phyloP scores from a whole-genome alignment of 2,329 filamentous ascomycete genomes.

The Pseudogymnoascus destructans region DNA sequence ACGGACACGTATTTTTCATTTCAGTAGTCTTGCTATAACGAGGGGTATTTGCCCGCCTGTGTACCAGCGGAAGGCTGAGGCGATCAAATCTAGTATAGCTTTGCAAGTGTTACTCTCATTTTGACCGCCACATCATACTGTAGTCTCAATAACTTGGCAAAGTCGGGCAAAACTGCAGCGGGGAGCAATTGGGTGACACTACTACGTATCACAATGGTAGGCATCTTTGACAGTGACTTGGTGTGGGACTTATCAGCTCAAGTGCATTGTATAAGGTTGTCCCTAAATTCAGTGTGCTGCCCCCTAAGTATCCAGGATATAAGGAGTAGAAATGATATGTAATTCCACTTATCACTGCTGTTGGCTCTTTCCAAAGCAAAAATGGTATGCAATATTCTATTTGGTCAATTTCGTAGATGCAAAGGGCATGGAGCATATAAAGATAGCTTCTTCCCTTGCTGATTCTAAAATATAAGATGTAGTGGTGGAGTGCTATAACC shows the following conservation, averaged over 20 bases:
- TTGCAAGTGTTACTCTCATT: background rate
- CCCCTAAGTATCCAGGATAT: background rate
- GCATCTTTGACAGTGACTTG: background rate
- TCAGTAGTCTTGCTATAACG: background rate
- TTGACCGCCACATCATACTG: background rate
- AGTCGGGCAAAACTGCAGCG: background rate
- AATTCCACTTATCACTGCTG: background rate
- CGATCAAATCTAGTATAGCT: background rate
- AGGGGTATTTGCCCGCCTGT: background rate
- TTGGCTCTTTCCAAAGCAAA: background rate
- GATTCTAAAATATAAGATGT: background rate
- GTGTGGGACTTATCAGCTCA: background rate
- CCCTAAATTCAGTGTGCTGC: background rate
- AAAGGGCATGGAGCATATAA: background rate
- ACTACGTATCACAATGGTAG: background rate
- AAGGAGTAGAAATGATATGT: background rate
- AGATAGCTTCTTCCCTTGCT: background rate
- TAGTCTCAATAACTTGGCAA: background rate
- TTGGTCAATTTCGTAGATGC: background rate
- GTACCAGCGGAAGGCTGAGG: no score
- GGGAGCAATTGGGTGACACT: background rate
- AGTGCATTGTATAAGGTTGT: background rate
- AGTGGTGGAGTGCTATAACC: background rate
- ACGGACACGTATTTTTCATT: background rate
- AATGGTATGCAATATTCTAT: background rate